Evolutionary conservation across 768 basidiomycete species (phyloP).

Genomic region (Auricularia sp.): DNA sequence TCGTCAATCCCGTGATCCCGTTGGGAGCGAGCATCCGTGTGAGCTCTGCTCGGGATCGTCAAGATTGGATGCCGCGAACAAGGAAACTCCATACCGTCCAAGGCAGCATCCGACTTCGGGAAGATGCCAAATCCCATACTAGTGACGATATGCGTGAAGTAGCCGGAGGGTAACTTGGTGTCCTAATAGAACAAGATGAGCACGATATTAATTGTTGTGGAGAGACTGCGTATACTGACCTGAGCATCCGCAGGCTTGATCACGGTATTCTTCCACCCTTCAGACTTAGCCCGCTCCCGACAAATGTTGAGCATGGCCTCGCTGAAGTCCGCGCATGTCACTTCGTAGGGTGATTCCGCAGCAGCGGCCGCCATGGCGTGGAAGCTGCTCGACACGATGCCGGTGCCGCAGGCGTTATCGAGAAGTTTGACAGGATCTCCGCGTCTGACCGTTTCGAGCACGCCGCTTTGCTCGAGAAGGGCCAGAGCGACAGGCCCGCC

Average conservation of each 20-base stretch:
- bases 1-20: not conserved
- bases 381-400: not conserved
- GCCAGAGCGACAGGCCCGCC: not conserved
- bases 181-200: not conserved
- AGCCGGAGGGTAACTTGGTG: not conserved
- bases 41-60: not conserved
- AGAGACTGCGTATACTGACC: not conserved
- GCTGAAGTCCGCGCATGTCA: not conserved
- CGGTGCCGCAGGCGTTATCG: not conserved
- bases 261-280: not conserved
- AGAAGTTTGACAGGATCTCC: not conserved
- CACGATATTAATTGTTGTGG: not conserved
- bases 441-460: not conserved
- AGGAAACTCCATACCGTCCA: not conserved
- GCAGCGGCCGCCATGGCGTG: not conserved
- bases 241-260: not conserved
- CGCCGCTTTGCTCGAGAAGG: not conserved
- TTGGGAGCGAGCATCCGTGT: not conserved
- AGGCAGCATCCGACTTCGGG: not conserved
- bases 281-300: not conserved
- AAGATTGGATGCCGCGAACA: not conserved
- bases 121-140: not conserved
- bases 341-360: not conserved
- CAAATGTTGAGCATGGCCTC: not conserved
- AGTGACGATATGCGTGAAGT: not conserved